phyloP scores from a whole-genome alignment of 257 asterid genomes.

The Rubia yunnanensis region DNA sequence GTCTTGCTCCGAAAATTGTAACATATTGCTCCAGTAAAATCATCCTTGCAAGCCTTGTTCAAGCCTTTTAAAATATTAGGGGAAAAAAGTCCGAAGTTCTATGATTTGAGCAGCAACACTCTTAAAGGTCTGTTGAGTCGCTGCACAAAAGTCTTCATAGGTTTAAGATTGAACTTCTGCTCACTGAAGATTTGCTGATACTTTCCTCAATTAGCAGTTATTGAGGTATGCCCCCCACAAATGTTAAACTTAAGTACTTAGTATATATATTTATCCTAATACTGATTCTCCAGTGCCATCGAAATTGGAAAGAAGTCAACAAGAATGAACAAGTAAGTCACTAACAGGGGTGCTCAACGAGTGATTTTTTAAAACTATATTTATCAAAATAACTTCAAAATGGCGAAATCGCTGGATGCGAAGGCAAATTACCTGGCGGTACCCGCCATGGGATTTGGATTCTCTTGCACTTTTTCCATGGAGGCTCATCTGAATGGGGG shows the following conservation, averaged over 20 bases:
- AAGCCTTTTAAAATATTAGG: background rate
- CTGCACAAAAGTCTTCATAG: background rate
- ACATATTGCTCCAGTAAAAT: background rate
- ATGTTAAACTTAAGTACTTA: background rate
- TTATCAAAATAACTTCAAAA: slow-evolving; percentile 12
- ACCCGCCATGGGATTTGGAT: slow-evolving; percentile 60
- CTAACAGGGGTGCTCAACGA: background rate
- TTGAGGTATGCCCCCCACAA: background rate
- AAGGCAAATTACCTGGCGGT: slow-evolving; percentile 68
- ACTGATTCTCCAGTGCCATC: background rate
- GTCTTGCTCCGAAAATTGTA: background rate
- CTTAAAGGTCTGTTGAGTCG: background rate
- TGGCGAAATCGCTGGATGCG: background rate
- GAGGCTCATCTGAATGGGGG: slow-evolving; percentile 52
- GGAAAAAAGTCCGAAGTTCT: background rate
- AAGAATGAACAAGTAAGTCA: background rate
- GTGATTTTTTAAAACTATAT: background rate
- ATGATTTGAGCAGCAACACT: background rate
- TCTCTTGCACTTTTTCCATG: slow-evolving; percentile 53
- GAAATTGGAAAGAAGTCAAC: background rate
- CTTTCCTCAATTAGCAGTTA: background rate
- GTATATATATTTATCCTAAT: background rate
- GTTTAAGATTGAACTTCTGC: background rate
- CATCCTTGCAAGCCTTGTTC: no score
- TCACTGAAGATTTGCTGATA: background rate